phyloP scores from a whole-genome alignment of 2,329 filamentous ascomycete species.

The Dothideomycetidae sp. region DNA sequence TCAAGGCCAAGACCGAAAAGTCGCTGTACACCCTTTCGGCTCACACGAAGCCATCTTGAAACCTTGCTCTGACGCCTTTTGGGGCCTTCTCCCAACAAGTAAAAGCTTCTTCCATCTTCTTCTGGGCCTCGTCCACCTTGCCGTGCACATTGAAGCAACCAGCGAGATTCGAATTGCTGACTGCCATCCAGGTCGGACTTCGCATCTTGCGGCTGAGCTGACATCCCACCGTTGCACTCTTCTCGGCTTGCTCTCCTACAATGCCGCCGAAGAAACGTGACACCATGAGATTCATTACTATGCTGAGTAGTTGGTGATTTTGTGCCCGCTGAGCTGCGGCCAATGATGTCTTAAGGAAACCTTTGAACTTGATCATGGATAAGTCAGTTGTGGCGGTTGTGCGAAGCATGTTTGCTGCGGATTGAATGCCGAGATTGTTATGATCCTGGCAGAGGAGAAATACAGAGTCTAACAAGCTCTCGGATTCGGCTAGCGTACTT shows the following conservation, averaged over 20 bases:
- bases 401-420: conserved; percentile 62
- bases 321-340: conserved; percentile 51
- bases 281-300: conserved; percentile 76
- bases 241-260: conserved; percentile 47
- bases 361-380: conserved; percentile 66
- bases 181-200: conserved; percentile 35
- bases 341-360: conserved; percentile 60
- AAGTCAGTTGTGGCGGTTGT: conserved; percentile 45
- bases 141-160: conserved; percentile 63
- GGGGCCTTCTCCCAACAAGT: conserved; percentile 16
- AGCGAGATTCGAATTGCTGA: conserved; percentile 64
- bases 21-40: conserved; percentile 11
- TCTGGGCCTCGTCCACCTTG: conserved; percentile 38
- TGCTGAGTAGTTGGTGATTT: conserved; percentile 69
- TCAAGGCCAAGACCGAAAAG: too few species aligned
- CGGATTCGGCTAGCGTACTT: conserved; percentile 38
- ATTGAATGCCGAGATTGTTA: conserved; percentile 58
- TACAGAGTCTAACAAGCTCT: conserved; percentile 49
- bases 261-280: conserved; percentile 68
- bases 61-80: conserved; percentile 12
- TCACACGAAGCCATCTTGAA: conserved; percentile 16
- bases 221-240: conserved; percentile 35
- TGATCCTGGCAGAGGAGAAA: conserved; percentile 54
- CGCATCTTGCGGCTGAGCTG: conserved; percentile 40
- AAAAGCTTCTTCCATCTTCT: conserved; percentile 31